Conservation (phyloP, 495 filamentous ascomycete genomes). For the Penicillium angulare region DNA sequence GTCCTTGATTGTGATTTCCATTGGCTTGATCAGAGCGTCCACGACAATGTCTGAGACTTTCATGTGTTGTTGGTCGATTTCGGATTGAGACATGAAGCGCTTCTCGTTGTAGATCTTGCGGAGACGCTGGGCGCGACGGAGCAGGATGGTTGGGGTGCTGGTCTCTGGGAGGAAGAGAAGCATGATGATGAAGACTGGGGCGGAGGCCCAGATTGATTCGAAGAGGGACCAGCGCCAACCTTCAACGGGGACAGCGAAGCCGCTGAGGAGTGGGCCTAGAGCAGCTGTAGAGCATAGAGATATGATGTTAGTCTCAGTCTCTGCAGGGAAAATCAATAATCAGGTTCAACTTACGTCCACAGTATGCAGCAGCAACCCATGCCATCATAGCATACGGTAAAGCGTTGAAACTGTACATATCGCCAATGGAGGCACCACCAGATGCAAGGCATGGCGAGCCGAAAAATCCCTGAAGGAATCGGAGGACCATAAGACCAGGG, state of each 20-base stretch:
- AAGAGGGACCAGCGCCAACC: conserved; percentile 57
- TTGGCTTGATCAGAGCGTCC: conserved; percentile 60
- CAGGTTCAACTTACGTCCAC: conserved; percentile 38
- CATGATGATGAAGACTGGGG: conserved; percentile 47
- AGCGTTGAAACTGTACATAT: conserved; percentile 53
- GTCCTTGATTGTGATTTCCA: conserved; percentile 63
- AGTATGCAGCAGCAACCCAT: conserved; percentile 52
- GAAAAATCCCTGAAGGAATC: conserved; percentile 57
- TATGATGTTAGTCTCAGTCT: conserved; percentile 34
- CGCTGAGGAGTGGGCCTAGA: conserved; percentile 61
- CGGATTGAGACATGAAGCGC: conserved; percentile 45
- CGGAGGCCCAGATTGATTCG: conserved; percentile 49
- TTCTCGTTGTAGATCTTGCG: conserved; percentile 42
- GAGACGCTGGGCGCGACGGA: conserved; percentile 55
- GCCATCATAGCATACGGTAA: conserved; percentile 53
- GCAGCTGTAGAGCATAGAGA: conserved; percentile 52
- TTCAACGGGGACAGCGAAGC: conserved; percentile 56
- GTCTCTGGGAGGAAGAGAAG: conserved; percentile 59
- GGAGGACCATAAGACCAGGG: conserved; percentile 46
- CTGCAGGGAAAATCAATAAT: conserved; percentile 8
- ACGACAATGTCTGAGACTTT: conserved; percentile 44
- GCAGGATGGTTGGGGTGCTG: conserved; percentile 53
- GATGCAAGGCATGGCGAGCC: conserved; percentile 52
- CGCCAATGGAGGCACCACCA: conserved; percentile 54
- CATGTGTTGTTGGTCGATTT: conserved; percentile 52